These are phyloP conservation scores for Trichoderma simmonsii DNA, from an alignment of 2,329 filamentous ascomycete species.

Conservation along the genomic window DNA sequence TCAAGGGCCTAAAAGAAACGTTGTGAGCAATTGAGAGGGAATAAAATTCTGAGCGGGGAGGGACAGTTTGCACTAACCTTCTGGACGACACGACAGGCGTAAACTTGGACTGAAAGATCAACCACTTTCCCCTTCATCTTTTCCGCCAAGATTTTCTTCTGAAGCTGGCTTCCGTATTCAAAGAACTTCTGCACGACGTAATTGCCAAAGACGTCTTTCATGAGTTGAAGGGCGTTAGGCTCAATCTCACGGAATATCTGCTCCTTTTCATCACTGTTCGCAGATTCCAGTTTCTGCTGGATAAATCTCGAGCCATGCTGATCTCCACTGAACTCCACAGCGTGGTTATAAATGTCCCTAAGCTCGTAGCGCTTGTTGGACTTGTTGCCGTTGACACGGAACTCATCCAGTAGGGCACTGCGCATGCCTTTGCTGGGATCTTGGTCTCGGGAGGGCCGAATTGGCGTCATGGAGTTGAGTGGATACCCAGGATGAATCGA, in stretches of 20 bases:
- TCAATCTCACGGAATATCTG: conserved; percentile 84
- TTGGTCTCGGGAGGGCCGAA: conserved; percentile 49
- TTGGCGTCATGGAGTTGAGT: conserved; percentile 28
- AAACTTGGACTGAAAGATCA: conserved; percentile 79
- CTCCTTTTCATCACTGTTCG: conserved; percentile 95
- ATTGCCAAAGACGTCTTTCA: conserved; percentile 97
- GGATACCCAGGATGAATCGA: conserved; percentile 32
- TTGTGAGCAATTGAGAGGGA: neutral
- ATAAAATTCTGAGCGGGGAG: neutral
- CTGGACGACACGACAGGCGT: conserved; percentile 92
- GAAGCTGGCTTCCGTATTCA: conserved; percentile 88
- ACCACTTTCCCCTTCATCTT: conserved; percentile 86
- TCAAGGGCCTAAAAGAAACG: conserved; percentile 67
- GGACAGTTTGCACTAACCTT: conserved; percentile 55
- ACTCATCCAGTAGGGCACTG: conserved; percentile 75
- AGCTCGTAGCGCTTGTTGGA: conserved; percentile 73
- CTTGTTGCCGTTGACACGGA: conserved; percentile 66
- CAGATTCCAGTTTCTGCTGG: conserved; percentile 84
- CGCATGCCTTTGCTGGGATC: conserved; percentile 60
- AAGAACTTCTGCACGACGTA: conserved; percentile 99
- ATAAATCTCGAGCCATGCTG: conserved; percentile 96
- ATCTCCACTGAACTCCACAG: conserved; percentile 94
- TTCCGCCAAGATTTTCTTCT: conserved; percentile 82
- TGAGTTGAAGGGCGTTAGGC: conserved; percentile 78
- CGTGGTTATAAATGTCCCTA: conserved; percentile 81